phyloP scores from a whole-genome alignment of 2,329 filamentous ascomycete genomes.

The Fusarium cicatricum region DNA sequence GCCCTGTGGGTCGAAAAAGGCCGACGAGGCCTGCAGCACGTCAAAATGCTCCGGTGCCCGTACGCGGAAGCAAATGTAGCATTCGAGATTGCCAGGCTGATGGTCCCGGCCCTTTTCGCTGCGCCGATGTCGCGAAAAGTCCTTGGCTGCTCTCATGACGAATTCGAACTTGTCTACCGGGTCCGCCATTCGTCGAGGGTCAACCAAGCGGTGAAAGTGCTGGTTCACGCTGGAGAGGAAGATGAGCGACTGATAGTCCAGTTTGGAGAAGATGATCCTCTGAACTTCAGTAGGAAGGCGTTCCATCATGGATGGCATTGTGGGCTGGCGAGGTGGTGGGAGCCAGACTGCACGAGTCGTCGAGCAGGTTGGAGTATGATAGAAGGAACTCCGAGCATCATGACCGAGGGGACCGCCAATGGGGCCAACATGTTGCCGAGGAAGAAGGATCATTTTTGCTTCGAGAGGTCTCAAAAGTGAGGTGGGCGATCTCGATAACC shows the following conservation, averaged over 20 bases:
- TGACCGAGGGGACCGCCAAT: constrained; percentile 13
- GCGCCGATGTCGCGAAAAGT: constrained; percentile 52
- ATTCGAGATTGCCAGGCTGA: constrained; percentile 53
- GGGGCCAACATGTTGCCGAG: constrained; percentile 32
- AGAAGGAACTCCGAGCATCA: constrained; percentile 23
- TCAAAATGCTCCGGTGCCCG: constrained; percentile 51
- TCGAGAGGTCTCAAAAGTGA: background rate
- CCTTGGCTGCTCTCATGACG: constrained; percentile 52
- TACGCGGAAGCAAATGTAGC: constrained; percentile 54
- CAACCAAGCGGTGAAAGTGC: constrained; percentile 45
- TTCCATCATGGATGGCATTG: constrained; percentile 43
- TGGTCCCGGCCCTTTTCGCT: constrained; percentile 49
- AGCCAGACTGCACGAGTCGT: constrained; percentile 18
- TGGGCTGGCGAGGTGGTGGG: constrained; percentile 11
- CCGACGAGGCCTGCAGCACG: constrained; percentile 45
- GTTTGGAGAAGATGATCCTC: constrained; percentile 44
- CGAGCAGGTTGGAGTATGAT: constrained; percentile 11
- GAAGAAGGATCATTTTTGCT: constrained; percentile 44
- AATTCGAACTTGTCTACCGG: constrained; percentile 50
- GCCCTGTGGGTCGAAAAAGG: constrained; percentile 46
- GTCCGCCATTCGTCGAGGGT: constrained; percentile 48
- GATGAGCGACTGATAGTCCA: constrained; percentile 54
- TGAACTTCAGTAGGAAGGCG: constrained; percentile 47
- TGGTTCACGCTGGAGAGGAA: constrained; percentile 49
- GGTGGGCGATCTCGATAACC: constrained; percentile 39